Percentiles rank a stretch among this genome's conserved stretches.
Conservation (phyloP, 495 filamentous ascomycete genomes). For the Tuber indicum region DNA sequence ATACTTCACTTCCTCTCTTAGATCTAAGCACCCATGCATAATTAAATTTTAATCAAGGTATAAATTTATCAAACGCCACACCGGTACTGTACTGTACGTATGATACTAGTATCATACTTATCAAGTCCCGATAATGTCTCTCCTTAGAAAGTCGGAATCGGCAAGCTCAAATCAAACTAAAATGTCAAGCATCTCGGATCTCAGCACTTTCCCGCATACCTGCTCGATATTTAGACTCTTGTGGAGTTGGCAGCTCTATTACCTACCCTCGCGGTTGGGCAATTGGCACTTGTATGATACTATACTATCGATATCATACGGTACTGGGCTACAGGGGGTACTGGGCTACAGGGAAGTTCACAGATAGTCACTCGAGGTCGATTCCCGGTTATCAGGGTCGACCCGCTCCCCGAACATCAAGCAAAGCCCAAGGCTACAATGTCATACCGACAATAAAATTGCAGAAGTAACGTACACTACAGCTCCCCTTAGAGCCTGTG, state of each 20-base stretch:
- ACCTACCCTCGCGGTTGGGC: neutral
- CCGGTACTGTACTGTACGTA: no score
- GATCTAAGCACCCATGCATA: neutral
- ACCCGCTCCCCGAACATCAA: neutral
- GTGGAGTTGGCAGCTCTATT: neutral
- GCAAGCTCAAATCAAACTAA: neutral
- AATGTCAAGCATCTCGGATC: neutral
- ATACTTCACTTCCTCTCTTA: neutral
- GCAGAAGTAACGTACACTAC: neutral
- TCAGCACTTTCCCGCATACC: neutral
- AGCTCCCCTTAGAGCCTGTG: neutral
- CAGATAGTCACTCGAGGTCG: neutral
- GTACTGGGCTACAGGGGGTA: neutral
- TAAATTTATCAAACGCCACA: no score
- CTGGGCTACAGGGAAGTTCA: neutral
- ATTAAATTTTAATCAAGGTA: no score
- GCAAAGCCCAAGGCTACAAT: neutral
- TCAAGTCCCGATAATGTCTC: neutral
- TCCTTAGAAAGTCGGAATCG: neutral
- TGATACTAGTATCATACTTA: no score
- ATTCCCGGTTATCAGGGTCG: neutral
- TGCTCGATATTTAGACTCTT: neutral
- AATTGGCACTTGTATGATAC: neutral
- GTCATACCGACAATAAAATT: neutral
- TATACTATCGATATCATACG: neutral